Conservation (phyloP, 2,329 filamentous ascomycete genomes). For the Sclerotiophoma versabilis region DNA sequence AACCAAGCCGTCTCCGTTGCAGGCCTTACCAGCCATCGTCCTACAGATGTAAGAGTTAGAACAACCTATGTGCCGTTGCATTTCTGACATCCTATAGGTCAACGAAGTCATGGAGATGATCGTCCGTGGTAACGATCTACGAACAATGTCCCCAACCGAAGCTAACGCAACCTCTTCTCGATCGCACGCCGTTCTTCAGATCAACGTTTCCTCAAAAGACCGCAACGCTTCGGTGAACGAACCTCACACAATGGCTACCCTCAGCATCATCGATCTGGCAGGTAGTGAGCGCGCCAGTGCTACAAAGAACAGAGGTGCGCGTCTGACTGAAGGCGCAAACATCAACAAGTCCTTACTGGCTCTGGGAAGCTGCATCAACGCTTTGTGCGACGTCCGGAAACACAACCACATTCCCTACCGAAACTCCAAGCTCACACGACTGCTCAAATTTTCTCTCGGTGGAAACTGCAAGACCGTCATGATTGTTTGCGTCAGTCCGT, state of each 20-base stretch:
- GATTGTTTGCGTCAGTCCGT: constrained; percentile 98
- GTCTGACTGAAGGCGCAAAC: constrained; percentile 92
- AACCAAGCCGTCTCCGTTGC: constrained; percentile 92
- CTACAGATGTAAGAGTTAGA: constrained; percentile 71
- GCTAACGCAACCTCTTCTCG: constrained; percentile 97
- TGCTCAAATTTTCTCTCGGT: constrained; percentile 95
- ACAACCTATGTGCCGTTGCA: not conserved
- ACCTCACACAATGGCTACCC: constrained; percentile 95
- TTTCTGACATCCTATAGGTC: constrained; percentile 40
- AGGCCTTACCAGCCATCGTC: constrained; percentile 88
- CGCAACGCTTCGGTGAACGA: constrained; percentile 91
- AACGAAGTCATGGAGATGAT: constrained; percentile 99
- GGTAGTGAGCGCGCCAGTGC: constrained; percentile 95
- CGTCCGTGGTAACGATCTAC: constrained; percentile 88
- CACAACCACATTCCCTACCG: constrained; percentile 95
- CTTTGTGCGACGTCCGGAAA: constrained; percentile 90
- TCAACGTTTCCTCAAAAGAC: constrained; percentile 94
- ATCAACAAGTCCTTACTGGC: constrained; percentile 99
- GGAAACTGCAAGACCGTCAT: constrained; percentile 99
- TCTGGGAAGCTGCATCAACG: constrained; percentile 96
- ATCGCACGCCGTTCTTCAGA: constrained; percentile 95
- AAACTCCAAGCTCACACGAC: constrained; percentile 94
- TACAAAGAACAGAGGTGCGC: constrained; percentile 93
- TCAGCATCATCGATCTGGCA: constrained; percentile 97
- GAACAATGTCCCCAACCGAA: constrained; percentile 95